These are phyloP conservation scores for Ceratobasidium sp. DNA, from an alignment of 1,284 basidiomycete genomes.

Conservation along the genomic window DNA sequence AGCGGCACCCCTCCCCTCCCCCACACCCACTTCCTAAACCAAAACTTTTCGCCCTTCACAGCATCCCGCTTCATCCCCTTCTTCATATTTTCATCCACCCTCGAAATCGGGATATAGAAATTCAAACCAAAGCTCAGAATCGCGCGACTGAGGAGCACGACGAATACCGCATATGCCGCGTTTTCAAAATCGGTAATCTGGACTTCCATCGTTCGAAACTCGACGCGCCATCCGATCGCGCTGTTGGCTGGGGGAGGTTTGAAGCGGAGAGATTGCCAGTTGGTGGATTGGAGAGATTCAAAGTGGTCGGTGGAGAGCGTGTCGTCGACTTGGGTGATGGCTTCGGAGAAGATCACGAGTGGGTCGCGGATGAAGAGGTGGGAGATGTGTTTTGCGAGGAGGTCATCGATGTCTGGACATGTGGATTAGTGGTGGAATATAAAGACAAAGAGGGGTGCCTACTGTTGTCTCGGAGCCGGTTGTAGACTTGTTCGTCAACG, in stretches of 20 bases:
- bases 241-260: slow-evolving; percentile 93
- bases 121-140: slow-evolving; percentile 93
- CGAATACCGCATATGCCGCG: slow-evolving; percentile 94
- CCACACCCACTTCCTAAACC: slow-evolving; percentile 63
- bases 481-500: slow-evolving; percentile 78
- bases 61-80: slow-evolving; percentile 89
- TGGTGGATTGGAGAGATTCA: slow-evolving; percentile 81
- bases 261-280: slow-evolving; percentile 99
- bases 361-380: slow-evolving; percentile 99
- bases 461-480: slow-evolving; percentile 80
- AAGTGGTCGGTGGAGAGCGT: slow-evolving; percentile 50
- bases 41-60: slow-evolving; percentile 78
- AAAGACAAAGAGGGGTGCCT: slow-evolving; percentile 50
- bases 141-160: slow-evolving; percentile 92
- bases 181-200: slow-evolving; percentile 99
- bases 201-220: slow-evolving; percentile 99
- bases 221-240: slow-evolving; percentile 97
- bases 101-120: slow-evolving; percentile 96
- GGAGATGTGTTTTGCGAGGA: slow-evolving; percentile 90
- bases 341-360: slow-evolving; percentile 93
- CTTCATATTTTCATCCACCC: slow-evolving; percentile 98
- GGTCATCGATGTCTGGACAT: slow-evolving; percentile 80
- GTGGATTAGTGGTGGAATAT: not conserved
- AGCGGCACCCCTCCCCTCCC: slow-evolving; percentile 1
- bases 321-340: slow-evolving; percentile 87